phyloP scores from a whole-genome alignment of 2,329 filamentous ascomycete species.

The Elsinoe ampelina region DNA sequence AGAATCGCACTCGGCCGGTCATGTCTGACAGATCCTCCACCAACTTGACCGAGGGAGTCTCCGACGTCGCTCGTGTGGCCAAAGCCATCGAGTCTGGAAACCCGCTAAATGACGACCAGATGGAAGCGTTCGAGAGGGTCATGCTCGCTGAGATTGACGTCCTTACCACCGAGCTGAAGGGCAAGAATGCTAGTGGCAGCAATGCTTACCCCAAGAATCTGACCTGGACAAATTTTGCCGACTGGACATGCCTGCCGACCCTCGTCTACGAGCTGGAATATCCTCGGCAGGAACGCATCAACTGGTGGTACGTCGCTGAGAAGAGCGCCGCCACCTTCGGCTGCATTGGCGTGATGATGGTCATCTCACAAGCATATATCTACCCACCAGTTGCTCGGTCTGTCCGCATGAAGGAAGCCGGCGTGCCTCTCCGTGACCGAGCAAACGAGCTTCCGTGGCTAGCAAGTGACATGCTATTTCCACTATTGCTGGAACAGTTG shows the following conservation, averaged over 20 bases:
- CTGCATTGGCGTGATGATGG: constrained; percentile 68
- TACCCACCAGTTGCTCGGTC: constrained; percentile 65
- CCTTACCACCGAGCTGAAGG: constrained; percentile 55
- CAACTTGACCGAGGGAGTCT: constrained; percentile 38
- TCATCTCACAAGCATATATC: constrained; percentile 66
- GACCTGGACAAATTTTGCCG: constrained; percentile 49
- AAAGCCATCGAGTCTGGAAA: constrained; percentile 52
- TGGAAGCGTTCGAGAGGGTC: constrained; percentile 54
- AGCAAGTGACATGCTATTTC: constrained; percentile 65
- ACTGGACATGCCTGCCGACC: constrained; percentile 67
- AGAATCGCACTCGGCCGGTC: constrained; percentile 27
- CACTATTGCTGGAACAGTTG: constrained; percentile 69
- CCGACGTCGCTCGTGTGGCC: constrained; percentile 53
- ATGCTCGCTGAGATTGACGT: constrained; percentile 59
- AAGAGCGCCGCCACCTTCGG: constrained; percentile 63
- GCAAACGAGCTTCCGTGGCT: constrained; percentile 65
- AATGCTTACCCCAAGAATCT: constrained; percentile 61
- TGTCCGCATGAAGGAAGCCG: constrained; percentile 57
- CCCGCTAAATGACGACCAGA: constrained; percentile 53
- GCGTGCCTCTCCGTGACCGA: constrained; percentile 51
- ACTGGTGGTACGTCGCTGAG: constrained; percentile 67
- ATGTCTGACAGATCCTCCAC: constrained; percentile 33
- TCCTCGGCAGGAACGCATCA: constrained; percentile 58
- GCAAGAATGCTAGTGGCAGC: constrained; percentile 45
- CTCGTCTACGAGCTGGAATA: constrained; percentile 74